A percentile compares a stretch with the other conserved stretches of the same genome.
Evolutionary conservation across 768 basidiomycete genomes (phyloP).

Genomic region (Leucosporidium yakuticum): DNA sequence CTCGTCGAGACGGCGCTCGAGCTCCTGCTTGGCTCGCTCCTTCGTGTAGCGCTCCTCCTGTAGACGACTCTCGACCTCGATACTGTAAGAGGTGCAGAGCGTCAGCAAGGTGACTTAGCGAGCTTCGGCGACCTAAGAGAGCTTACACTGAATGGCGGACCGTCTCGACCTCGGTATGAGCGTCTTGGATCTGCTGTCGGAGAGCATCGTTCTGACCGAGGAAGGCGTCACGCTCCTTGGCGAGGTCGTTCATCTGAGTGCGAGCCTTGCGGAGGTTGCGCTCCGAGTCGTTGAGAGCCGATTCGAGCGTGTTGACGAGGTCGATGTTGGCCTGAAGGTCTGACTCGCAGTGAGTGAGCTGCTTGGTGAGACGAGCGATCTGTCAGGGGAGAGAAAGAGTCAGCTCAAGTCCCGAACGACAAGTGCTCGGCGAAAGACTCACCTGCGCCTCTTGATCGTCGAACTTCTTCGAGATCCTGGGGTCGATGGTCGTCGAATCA

Average conservation of each 20-base stretch:
- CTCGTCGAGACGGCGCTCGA: slow-evolving; percentile 83
- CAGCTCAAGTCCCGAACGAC: slow-evolving; percentile 33
- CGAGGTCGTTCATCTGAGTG: slow-evolving; percentile 84
- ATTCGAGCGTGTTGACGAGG: slow-evolving; percentile 73
- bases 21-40: slow-evolving; percentile 77
- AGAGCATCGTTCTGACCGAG: slow-evolving; percentile 60
- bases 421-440: background rate
- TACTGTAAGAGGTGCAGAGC: background rate
- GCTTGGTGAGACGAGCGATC: slow-evolving; percentile 91
- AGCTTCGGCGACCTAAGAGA: slow-evolving; percentile 40
- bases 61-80: slow-evolving; percentile 57
- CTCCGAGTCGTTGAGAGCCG: slow-evolving; percentile 82
- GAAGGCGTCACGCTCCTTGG: slow-evolving; percentile 73
- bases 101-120: slow-evolving; percentile 47
- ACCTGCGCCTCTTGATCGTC: slow-evolving; percentile 36
- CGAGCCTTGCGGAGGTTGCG: slow-evolving; percentile 92
- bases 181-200: slow-evolving; percentile 65
- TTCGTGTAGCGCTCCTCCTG: slow-evolving; percentile 84
- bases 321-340: slow-evolving; percentile 90
- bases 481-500: slow-evolving; percentile 29
- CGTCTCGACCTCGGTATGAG: slow-evolving; percentile 69
- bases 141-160: slow-evolving; percentile 48
- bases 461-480: slow-evolving; percentile 24
- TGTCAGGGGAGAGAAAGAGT: slow-evolving; percentile 46
- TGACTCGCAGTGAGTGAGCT: slow-evolving; percentile 83